These are phyloP conservation scores for Gossypium bickii DNA, from an alignment of 345 rosid species.

Conservation along the genomic window DNA sequence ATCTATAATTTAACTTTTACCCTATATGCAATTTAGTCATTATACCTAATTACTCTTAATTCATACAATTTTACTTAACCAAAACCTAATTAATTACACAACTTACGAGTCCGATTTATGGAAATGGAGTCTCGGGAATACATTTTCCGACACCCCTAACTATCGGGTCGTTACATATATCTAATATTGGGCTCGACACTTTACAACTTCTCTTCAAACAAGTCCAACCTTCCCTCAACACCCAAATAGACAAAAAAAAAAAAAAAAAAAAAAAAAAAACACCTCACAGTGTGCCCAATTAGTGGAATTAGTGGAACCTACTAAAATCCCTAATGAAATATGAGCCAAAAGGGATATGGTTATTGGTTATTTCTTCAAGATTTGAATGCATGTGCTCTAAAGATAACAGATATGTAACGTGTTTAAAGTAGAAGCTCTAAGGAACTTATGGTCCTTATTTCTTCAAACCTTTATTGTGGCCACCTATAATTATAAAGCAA, in stretches of 20 bases:
- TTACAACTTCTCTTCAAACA: not conserved
- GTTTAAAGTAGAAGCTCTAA: constrained; percentile 2
- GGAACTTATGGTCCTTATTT: constrained; percentile 15
- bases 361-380: not conserved
- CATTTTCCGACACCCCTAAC: no score
- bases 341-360: not conserved
- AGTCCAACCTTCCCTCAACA: no score
- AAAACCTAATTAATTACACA: no score
- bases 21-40: no score
- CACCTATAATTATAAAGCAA: no score
- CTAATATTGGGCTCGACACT: no score
- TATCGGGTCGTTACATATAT: no score
- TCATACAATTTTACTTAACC: no score
- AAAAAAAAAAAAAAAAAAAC: no score
- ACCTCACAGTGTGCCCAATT: not conserved
- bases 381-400: constrained; percentile 18
- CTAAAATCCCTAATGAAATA: not conserved
- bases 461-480: not conserved
- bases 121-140: rapidly evolving
- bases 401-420: not conserved
- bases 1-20: no score
- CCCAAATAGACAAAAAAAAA: not conserved
- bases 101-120: no score
- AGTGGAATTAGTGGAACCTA: not conserved
- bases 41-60: no score